Base-by-base conservation (phyloP, 23 red algal species). In the Chondrus crispus region DNA sequence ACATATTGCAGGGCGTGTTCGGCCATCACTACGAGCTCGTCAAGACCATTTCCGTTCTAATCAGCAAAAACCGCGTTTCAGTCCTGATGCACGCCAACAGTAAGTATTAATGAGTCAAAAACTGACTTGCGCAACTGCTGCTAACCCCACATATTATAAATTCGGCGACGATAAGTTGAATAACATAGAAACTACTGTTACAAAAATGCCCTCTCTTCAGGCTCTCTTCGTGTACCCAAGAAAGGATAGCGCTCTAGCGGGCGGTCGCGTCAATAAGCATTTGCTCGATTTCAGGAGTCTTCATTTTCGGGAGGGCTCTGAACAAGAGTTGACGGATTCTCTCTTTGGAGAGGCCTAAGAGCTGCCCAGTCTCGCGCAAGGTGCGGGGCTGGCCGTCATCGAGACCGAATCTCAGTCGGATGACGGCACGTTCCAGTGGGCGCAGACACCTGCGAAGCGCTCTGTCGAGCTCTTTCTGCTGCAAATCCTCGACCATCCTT, bases 371-470 rank as follows among this genome's bases (percentile, higher is more conserved):
- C 82, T 98, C 81, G 10, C 74, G 68, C 37, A 98, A 63, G 5
- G 86, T 93, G 35, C 92, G 80, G 3, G 92, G 64, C 46, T 93
- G 86, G 9, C 94, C 97, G 62, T 99, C 97, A 18, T 96, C 97
- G 19, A 99, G 82, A n/a, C 97, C 97, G 43, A 96, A 99, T 26
- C 97, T 86, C 86, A 99, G 73, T 5, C 90, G 90, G 28, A 99
- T 84, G 2, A 95, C 93, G 13, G 84, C 94, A 1, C 94, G 32
- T 71, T 99, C 94, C n/a, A 88, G 49, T 11, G 94, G 93, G 35
- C 89, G 80, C 32, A 99, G 81, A 14, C 60, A 80, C 18, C 36
- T 40, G 11, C 79, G 92, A 20, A 98, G 80, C 9, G 87, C 86
- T 12, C 81, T 29, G 30, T 95, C 86, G 38, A 95, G 46, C 38